Base-by-base conservation (phyloP, 1,284 basidiomycete species). In the Cystobasidiaceae sp. region DNA sequence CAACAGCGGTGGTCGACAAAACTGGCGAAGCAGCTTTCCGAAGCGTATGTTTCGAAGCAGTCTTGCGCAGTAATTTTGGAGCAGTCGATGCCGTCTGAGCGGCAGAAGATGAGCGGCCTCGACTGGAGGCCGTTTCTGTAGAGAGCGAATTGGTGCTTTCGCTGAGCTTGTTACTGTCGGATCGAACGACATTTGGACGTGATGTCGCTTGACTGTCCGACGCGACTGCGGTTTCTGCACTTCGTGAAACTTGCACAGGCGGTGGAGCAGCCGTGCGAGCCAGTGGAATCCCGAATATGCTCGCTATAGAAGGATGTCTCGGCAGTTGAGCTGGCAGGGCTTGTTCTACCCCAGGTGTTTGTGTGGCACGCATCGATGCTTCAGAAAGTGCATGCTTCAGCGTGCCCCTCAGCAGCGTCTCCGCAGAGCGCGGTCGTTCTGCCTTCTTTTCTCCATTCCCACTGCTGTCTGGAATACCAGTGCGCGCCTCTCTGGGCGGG, bases 11-110 rank as follows among this genome's bases (percentile, higher is more conserved):
- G 19, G 19, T 59, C 1, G 46, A 50, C 7, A 64, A 21, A 7
- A 64, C 44, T 25, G 61, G 61, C 39, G 61, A 64, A 46, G 52
- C 61, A 32, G 61, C 61, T 51, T 54, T 55, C 28, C 61, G 37
- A 17, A 64, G 44, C 25, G 51, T 62, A 43, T 64, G 51, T 39
- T 48, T 39, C 1, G 61, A 64, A 23, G 50, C 51, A 25, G 61
- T 49, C 39, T 64, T 64, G 4, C 61, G 34, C 21, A 64, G 25
- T 23, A 64, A 33, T 49, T 56, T 64, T 41, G 61, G 61, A n/a
- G 37, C 37, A 9, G 61, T 7, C 8, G 6, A 11, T 2, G 51
- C 39, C 13, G 50, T 27, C 11, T 19, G 2, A 43, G 45, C 28
- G 1, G 52, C 17, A 4, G 37, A n/a, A 56, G 21, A 7, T 41